Conservation (phyloP, 768 basidiomycete species). For the Tephrocybe rancida region DNA sequence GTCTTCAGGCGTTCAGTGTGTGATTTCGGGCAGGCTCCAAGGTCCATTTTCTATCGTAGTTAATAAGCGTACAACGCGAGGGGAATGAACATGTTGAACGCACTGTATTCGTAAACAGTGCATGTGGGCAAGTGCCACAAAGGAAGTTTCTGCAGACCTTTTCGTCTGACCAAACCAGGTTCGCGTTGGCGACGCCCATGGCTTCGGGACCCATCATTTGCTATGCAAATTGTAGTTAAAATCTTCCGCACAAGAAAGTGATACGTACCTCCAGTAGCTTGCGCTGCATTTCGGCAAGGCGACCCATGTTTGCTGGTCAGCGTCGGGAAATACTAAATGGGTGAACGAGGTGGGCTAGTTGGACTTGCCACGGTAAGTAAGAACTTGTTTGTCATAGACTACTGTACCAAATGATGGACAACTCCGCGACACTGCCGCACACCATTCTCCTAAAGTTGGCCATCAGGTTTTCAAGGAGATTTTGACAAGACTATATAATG, state of each 20-base stretch:
- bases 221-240: conserved; percentile 50
- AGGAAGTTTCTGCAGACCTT: conserved; percentile 99
- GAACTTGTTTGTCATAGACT: conserved; percentile 17
- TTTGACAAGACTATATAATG: no score
- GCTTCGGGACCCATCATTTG: conserved; percentile 99
- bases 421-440: neutral
- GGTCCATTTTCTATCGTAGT: conserved; percentile 91
- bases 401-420: conserved; percentile 8
- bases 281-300: conserved; percentile 96
- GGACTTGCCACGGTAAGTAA: conserved; percentile 1
- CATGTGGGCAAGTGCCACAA: conserved; percentile 98
- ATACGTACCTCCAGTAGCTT: conserved; percentile 68
- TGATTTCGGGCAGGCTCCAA: conserved; percentile 95
- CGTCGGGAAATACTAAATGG: neutral
- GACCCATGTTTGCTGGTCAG: conserved; percentile 75
- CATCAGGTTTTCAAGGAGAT: no score
- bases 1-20: conserved; percentile 94
- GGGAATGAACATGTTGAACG: conserved; percentile 28
- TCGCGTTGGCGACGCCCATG: conserved; percentile 93
- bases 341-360: neutral
- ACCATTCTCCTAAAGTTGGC: no score
- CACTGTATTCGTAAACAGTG: conserved; percentile 97
- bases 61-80: conserved; percentile 2
- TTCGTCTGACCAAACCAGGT: conserved; percentile 92
- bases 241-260: conserved; percentile 33